phyloP scores from a whole-genome alignment of 345 rosid genomes.

The Eucalyptus curtisii region DNA sequence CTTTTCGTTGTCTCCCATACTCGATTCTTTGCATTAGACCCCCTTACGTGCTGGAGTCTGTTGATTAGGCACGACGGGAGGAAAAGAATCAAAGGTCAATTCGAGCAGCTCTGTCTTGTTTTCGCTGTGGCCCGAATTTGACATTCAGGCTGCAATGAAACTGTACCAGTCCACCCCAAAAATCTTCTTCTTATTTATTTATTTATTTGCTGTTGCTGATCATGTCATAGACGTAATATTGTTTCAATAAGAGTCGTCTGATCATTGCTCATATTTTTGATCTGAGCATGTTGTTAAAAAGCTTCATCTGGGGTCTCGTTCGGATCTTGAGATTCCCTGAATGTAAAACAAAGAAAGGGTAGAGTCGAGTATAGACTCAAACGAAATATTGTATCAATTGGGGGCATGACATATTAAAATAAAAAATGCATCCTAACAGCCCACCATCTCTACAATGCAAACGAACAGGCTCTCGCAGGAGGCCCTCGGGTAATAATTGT shows the following conservation, averaged over 20 bases:
- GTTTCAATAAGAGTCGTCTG: fast-evolving
- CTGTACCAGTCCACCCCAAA: neutral
- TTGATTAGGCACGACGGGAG: neutral
- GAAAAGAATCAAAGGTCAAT: neutral
- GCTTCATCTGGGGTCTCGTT: fast-evolving
- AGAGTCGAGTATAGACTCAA: no score
- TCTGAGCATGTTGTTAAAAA: fast-evolving
- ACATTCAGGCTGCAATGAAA: neutral
- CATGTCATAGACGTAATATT: neutral
- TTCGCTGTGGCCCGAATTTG: neutral
- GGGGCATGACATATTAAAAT: no score
- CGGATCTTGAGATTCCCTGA: no score
- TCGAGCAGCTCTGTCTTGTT: neutral
- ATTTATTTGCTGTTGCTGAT: fast-evolving
- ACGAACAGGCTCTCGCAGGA: no score
- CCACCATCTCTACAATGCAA: no score
- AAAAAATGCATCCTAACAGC: no score
- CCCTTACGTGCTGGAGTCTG: neutral
- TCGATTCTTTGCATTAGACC: neutral
- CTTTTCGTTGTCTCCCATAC: neutral
- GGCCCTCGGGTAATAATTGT: neutral
- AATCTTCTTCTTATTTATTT: no score
- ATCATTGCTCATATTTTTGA: fast-evolving
- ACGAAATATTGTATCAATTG: no score
- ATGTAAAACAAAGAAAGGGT: no score